Base-by-base conservation (phyloP, 306 rosid species). In the Quercus cerris region DNA sequence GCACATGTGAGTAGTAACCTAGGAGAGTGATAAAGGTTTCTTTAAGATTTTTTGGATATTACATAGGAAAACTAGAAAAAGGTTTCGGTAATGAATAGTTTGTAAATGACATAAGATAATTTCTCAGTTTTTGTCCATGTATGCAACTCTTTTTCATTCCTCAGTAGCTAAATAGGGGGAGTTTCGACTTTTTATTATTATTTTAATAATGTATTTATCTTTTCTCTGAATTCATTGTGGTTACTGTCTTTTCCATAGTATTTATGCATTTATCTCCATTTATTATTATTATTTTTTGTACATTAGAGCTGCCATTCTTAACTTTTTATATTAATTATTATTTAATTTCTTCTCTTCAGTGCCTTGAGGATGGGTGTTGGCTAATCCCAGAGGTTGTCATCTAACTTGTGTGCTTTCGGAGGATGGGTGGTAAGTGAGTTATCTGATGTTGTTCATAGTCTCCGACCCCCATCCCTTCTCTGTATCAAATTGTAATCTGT, bases 371-470 rank as follows among this genome's bases (percentile, higher is more conserved):
- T 74, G 77, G 25, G 78, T 81, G 80, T 84, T 72, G 80, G 78
- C 90, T 64, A 80, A 78, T 80, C 75, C 84, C 67, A 56, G 73
- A 72, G 88, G 78, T 79, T 70, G 74, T 73, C 81, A 62, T 73
- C 90, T 76, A 79, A 78, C 88, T 81, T n/a, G 81, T 81, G 84
- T 56, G 88, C 82, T 79, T 58, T 81, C 63, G 64, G 86, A 81
- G 82, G 85, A 68, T 80, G 83, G 88, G 86, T 73, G 84, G 88
- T 81, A 80, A 81, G 90, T 86, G 87, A 84, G 84, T 74, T 81
- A 73, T 79, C 74, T 81, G 80, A 78, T 78, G 82, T 68, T 78
- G 82, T 78, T 84, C 88, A 78, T 81, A 78, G 80, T 84, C 88
- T 84, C 82, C 82, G 77, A 78, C 71, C 86, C 83, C 85, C 84